Evolutionary conservation across 2,329 filamentous ascomycete species (phyloP).

Genomic region (Sarocladium oryzae): DNA sequence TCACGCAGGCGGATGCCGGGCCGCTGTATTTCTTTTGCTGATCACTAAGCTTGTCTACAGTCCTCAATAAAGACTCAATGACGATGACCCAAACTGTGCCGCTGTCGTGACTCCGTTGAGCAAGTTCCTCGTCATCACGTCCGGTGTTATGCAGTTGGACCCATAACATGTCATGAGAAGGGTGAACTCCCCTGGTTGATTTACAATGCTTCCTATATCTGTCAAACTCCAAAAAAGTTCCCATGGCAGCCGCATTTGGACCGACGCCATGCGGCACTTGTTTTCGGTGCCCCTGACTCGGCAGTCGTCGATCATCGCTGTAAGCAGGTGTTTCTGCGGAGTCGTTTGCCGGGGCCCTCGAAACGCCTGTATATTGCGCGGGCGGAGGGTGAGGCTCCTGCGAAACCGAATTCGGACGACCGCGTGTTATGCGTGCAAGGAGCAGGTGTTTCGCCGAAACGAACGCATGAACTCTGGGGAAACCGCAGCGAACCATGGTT

Average conservation of each 20-base stretch:
- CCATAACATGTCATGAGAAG: background rate
- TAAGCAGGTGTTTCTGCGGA: background rate
- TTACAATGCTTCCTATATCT: background rate
- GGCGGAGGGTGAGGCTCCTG: constrained; percentile 2
- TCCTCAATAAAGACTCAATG: constrained; percentile 7
- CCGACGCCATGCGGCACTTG: background rate
- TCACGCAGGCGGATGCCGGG: background rate
- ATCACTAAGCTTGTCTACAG: background rate
- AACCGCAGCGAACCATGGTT: background rate
- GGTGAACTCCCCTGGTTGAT: background rate
- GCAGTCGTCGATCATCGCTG: constrained; percentile 6
- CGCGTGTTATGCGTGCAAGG: background rate
- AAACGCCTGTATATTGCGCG: constrained; percentile 2
- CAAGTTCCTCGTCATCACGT: background rate
- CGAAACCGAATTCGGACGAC: background rate
- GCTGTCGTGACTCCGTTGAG: background rate
- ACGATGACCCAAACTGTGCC: background rate
- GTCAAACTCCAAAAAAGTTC: background rate
- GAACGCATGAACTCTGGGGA: constrained; percentile 1
- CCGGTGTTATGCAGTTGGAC: background rate
- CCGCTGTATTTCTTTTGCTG: background rate
- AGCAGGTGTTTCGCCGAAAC: background rate
- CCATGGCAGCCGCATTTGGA: background rate
- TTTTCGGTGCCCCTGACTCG: background rate
- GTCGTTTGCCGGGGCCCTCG: background rate